These are phyloP conservation scores for Betula pendula DNA, from an alignment of 306 rosid genomes.

Conservation along the genomic window DNA sequence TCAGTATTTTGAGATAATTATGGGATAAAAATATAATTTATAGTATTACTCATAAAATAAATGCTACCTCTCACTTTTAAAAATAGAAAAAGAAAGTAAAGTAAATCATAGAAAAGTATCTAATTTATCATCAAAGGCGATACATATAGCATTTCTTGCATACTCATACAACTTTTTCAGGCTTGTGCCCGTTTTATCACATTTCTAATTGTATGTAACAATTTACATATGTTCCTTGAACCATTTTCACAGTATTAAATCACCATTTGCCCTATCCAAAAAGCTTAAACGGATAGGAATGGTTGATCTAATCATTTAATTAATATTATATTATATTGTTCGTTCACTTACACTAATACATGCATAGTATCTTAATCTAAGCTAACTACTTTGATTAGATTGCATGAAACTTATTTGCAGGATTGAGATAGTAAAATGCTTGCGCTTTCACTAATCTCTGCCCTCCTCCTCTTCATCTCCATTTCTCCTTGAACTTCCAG, in stretches of 20 bases:
- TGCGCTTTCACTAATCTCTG: conserved; percentile 53
- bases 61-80: too few species aligned
- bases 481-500: conserved; percentile 69
- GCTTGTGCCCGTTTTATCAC: background rate
- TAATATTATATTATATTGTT: too few species aligned
- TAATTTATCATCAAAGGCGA: background rate
- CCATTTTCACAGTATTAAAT: background rate
- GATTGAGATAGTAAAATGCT: conserved; percentile 68
- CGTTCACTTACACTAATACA: too few species aligned
- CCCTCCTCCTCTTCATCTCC: conserved; percentile 61
- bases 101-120: background rate
- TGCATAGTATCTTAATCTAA: too few species aligned
- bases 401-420: conserved; percentile 50
- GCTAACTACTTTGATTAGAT: background rate
- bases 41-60: too few species aligned
- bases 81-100: background rate
- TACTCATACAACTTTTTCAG: background rate
- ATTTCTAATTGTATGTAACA: background rate
- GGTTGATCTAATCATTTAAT: too few species aligned
- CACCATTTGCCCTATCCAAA: too few species aligned
- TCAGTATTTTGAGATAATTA: too few species aligned
- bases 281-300: too few species aligned
- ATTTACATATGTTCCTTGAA: background rate
- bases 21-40: too few species aligned
- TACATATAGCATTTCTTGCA: background rate